These are phyloP conservation scores for Suillus subalutaceus DNA, from an alignment of 768 basidiomycete genomes.

Conservation along the genomic window DNA sequence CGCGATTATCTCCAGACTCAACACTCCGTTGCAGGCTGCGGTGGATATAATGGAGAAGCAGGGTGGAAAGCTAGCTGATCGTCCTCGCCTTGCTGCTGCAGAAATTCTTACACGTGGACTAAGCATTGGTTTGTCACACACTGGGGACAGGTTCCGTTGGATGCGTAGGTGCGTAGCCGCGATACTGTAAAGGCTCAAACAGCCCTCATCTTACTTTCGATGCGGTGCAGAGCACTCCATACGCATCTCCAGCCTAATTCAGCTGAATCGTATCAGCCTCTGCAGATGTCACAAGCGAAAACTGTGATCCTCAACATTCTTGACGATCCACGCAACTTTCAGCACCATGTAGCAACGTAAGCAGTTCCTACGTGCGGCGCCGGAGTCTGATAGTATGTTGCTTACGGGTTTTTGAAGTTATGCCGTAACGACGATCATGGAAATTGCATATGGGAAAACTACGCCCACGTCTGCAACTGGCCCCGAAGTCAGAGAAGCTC, in stretches of 20 bases:
- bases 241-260: not conserved
- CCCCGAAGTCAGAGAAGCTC: not conserved
- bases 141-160: not conserved
- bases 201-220: not conserved
- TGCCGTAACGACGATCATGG: too few relatives aligned
- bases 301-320: not conserved
- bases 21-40: not conserved
- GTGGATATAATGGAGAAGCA: constrained; percentile 61
- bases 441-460: not conserved
- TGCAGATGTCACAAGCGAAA: not conserved
- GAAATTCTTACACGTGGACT: not conserved
- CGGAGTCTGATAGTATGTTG: too few relatives aligned
- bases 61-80: constrained; percentile 36
- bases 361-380: not conserved
- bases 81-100: not conserved
- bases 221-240: not conserved
- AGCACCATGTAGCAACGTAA: not conserved
- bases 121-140: not conserved
- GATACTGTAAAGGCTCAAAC: not conserved
- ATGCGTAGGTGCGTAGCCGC: not conserved
- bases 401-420: too few relatives aligned
- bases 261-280: not conserved
- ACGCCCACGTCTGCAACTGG: not conserved
- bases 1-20: not conserved
- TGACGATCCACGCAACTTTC: not conserved